Percentiles rank a stretch among this genome's conserved stretches.
Evolutionary conservation across 2,329 filamentous ascomycete species (phyloP).

Genomic region (Pezicula radicicola): DNA sequence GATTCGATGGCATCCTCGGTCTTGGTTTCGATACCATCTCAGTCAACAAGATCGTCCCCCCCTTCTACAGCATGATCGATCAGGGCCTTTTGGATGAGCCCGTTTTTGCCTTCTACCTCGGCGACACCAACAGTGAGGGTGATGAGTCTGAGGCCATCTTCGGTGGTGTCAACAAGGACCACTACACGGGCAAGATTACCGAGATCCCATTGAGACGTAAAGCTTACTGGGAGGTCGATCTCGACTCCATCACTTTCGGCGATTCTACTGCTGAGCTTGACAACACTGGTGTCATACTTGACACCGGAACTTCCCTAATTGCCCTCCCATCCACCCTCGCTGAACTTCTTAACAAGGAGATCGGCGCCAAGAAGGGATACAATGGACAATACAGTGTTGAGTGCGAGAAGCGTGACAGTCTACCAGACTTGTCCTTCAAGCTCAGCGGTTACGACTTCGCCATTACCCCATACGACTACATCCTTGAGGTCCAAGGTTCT

Average conservation of each 20-base stretch:
- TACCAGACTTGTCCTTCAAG: conserved; percentile 90
- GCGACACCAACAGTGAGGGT: conserved; percentile 65
- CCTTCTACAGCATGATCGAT: conserved; percentile 94
- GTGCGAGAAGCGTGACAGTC: conserved; percentile 75
- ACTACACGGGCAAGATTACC: conserved; percentile 81
- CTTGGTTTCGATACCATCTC: conserved; percentile 94
- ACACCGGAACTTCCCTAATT: conserved; percentile 97
- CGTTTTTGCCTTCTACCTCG: conserved; percentile 96
- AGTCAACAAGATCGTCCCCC: conserved; percentile 92
- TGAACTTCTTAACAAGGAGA: conserved; percentile 95
- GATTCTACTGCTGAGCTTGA: conserved; percentile 85
- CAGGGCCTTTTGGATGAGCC: conserved; percentile 87
- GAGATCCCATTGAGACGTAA: conserved; percentile 95
- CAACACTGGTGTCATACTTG: conserved; percentile 92
- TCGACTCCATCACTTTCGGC: conserved; percentile 88
- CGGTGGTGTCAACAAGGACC: conserved; percentile 79
- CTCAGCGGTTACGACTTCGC: conserved; percentile 91
- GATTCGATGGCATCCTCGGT: conserved; percentile 95
- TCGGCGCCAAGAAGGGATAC: conserved; percentile 96
- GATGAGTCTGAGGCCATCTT: conserved; percentile 85
- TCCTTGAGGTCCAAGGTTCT: conserved; percentile 89
- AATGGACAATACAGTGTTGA: conserved; percentile 96
- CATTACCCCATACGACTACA: conserved; percentile 87
- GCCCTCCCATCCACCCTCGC: conserved; percentile 87
- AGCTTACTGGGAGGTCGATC: conserved; percentile 99